Conservation (phyloP, 225 moss, liverwort and hornwort genomes). For the Bryoerythrophyllum caledonicum region DNA sequence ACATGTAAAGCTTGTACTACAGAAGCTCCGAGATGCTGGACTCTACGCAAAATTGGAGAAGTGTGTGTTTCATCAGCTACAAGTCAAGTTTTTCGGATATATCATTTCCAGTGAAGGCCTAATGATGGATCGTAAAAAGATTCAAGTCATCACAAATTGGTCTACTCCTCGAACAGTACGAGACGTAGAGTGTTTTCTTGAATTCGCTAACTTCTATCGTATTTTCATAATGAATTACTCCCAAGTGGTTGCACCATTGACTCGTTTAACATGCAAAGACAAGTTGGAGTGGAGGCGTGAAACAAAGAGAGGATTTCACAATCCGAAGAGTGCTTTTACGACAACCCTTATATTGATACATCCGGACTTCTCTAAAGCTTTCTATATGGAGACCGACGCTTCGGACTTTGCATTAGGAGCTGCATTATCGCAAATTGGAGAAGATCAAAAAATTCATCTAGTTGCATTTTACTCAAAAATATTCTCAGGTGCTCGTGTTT, state of each 20-base stretch:
- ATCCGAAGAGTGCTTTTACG: neutral
- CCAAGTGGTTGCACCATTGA: neutral
- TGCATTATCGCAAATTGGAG: no score
- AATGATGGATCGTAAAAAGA: neutral
- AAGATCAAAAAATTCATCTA: no score
- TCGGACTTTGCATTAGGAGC: no score
- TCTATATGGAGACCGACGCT: no score
- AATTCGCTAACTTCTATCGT: no score
- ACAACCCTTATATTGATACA: neutral
- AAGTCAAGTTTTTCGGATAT: neutral
- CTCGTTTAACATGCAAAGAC: neutral
- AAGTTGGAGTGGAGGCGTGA: no score
- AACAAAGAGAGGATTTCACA: neutral
- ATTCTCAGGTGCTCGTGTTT: no score
- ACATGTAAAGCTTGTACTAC: no score
- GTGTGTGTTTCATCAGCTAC: no score
- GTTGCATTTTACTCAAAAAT: no score
- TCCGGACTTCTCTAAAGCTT: neutral
- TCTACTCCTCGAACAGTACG: neutral
- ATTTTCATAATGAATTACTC: neutral
- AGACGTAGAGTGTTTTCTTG: neutral
- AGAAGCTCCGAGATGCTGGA: no score
- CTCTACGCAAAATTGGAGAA: no score
- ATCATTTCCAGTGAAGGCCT: neutral
- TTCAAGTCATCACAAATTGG: neutral